These are phyloP conservation scores for Apiospora rasikravindrae DNA, from an alignment of 2,329 filamentous ascomycete species.

Conservation along the genomic window DNA sequence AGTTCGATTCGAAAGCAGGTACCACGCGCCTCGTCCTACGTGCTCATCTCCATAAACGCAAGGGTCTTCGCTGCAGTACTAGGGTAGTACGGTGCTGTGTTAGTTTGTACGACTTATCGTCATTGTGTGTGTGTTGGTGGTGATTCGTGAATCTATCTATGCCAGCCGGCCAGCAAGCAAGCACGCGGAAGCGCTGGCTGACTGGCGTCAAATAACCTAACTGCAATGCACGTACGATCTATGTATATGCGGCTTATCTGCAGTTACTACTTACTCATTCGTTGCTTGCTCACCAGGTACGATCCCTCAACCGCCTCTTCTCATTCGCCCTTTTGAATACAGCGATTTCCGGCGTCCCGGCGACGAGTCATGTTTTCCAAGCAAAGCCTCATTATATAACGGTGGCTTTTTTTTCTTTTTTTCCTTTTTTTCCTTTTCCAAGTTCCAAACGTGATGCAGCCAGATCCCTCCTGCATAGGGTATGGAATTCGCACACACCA, in stretches of 20 bases:
- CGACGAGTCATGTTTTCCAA: constrained; percentile 10
- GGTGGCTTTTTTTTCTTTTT: neutral
- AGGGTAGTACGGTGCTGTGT: constrained; percentile 5
- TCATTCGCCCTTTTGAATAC: neutral
- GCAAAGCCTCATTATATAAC: constrained; percentile 7
- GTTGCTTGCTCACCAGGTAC: neutral
- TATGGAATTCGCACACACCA: neutral
- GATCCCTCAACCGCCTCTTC: neutral
- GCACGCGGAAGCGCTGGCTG: neutral
- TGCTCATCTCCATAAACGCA: constrained; percentile 7
- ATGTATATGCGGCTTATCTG: neutral
- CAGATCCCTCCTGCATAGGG: neutral
- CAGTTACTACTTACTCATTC: neutral
- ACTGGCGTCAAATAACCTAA: constrained; percentile 1
- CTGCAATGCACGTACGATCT: neutral
- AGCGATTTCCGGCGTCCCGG: neutral
- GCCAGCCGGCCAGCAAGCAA: neutral
- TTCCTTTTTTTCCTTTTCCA: neutral
- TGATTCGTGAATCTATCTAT: neutral
- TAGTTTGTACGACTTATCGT: neutral
- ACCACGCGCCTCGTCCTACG: constrained; percentile 14
- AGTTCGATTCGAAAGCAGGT: neutral
- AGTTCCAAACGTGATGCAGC: neutral
- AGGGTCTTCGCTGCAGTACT: constrained; percentile 3
- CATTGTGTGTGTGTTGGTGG: neutral